Base-by-base conservation (phyloP, 2,329 filamentous ascomycete species). In the Calycina marina region DNA sequence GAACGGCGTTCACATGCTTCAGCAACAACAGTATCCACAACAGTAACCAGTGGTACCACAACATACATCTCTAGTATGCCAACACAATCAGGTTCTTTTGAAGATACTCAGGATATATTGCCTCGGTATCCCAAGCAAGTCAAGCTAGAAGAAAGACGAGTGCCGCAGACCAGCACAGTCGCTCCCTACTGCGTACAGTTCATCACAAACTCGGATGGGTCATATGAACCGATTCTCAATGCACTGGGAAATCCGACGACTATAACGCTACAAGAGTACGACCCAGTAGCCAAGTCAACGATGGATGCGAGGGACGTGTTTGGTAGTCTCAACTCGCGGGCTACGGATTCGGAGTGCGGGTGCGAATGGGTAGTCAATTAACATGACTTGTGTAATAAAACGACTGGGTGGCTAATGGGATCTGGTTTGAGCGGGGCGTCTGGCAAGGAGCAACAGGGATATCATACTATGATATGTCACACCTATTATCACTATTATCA, bases 111-210 rank as follows among this genome's bases (percentile, higher is more conserved):
- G 8, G 8, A 8, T 9, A 22, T 8, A 25, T 36, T 57, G 9
- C 39, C 49, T 13, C 46, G 47, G 3, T 67, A 68, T 41, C 71
- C 73, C 1, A 71, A 67, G 31, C 60, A 69, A 15, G 60, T 78
- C 45, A 79, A 79, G 52, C 62, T 80, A 28, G 69, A 76, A 49
- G 74, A 80, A 52, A 68, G 72, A 31, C 65, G 75, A 14, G 34
- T 52, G 10, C 25, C 31, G 31, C 42, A 43, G 6, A 20, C 17
- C 12, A 34, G 44, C 16, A 36, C 37, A 5, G 48, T 67, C 12
- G 45, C 59, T 31, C 67, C 73, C 1, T 78, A 76, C 49, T 80
- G 75, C 34, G 63, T 77, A 45, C 67, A 76, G 47, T 76, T 77
- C 62, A 58, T 67, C 39, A 59, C 79, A 9, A 54, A 71, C 34